A percentile compares a stretch with the other conserved stretches of the same genome.
Conservation (phyloP, 139 green algal species). For the Zygnema cylindricum region DNA sequence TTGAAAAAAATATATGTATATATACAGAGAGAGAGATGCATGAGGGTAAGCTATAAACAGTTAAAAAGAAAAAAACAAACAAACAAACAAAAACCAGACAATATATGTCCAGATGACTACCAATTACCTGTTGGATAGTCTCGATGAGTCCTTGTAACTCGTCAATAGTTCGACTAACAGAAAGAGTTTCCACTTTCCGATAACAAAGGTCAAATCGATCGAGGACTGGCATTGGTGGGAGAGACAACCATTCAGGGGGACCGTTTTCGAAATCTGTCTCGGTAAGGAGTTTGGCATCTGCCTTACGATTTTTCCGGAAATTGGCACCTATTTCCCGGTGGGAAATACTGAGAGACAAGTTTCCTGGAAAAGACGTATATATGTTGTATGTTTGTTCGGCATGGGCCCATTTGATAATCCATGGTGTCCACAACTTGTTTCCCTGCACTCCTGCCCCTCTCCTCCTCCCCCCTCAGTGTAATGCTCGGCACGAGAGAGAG, state of each 20-base stretch:
- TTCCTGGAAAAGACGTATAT: conserved; percentile 11
- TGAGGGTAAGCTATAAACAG: too few relatives aligned
- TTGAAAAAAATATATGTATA: too few relatives aligned
- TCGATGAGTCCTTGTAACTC: conserved; percentile 27
- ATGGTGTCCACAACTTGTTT: conserved; percentile 49
- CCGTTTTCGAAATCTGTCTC: background rate
- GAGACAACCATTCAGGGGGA: background rate
- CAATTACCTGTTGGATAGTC: background rate
- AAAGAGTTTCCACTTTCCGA: background rate
- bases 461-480: background rate
- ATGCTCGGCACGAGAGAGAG: background rate
- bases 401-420: conserved; percentile 51
- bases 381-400: conserved; percentile 40
- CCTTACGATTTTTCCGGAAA: background rate
- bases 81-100: too few relatives aligned
- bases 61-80: too few relatives aligned
- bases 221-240: background rate
- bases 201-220: conserved; percentile 36
- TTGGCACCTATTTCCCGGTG: conserved; percentile 37
- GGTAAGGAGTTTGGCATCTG: conserved; percentile 15
- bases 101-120: too few relatives aligned
- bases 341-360: conserved; percentile 35
- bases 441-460: conserved; percentile 18
- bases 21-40: too few relatives aligned
- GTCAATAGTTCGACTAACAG: background rate